Conservation (phyloP, 2,329 filamentous ascomycete species). For the Calcarisporium arbuscula region DNA sequence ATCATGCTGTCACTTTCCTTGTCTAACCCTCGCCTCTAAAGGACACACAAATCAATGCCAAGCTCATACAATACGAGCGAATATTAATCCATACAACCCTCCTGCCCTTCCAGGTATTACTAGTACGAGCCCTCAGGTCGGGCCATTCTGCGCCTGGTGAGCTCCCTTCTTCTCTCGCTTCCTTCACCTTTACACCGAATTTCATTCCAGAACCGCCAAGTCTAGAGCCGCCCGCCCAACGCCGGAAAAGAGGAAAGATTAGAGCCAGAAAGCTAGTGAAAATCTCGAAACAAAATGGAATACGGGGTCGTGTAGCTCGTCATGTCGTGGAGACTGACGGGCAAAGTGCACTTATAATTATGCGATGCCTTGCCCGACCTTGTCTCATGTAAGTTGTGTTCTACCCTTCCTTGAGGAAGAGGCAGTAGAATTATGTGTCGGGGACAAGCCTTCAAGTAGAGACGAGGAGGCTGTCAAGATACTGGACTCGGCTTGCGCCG, state of each 20-base stretch:
- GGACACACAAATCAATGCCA: conserved; percentile 2
- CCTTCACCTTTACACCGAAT: conserved; percentile 8
- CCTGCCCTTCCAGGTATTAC: neutral
- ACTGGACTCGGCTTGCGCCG: conserved; percentile 18
- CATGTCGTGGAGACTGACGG: conserved; percentile 25
- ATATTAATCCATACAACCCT: conserved; percentile 15
- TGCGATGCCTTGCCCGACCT: no score
- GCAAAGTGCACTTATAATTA: no score
- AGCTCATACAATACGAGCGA: neutral
- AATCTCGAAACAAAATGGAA: conserved; percentile 5
- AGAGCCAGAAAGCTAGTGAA: conserved; percentile 7
- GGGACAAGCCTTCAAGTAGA: no score
- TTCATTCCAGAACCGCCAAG: conserved; percentile 11
- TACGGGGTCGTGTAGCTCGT: conserved; percentile 6
- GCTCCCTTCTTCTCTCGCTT: neutral
- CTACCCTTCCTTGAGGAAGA: no score
- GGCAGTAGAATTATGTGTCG: no score
- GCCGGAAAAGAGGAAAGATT: conserved; percentile 12
- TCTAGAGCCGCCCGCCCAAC: conserved; percentile 14
- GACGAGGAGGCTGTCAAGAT: conserved; percentile 21
- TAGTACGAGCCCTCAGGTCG: neutral
- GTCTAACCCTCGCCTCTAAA: neutral
- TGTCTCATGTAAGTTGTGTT: no score
- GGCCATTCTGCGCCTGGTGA: neutral
- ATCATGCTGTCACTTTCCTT: no score